Evolutionary conservation across 345 rosid species (phyloP).

Genomic region (Hypericum androsaemum): DNA sequence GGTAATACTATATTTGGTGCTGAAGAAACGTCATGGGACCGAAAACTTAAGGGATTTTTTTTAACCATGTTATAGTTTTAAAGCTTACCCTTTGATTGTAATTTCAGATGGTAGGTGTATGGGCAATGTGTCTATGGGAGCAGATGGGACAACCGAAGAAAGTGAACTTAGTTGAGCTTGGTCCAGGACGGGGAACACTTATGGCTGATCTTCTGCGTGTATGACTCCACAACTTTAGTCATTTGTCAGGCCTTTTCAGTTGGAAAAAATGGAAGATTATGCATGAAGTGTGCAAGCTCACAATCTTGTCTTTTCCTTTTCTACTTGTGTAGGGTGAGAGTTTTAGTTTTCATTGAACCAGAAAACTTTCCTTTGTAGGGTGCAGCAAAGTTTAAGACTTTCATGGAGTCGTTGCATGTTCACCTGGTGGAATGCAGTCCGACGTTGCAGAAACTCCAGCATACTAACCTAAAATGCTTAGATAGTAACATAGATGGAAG

Average conservation of each 20-base stretch:
- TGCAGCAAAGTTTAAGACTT: slow-evolving; percentile 55
- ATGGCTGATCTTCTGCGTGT: slow-evolving; percentile 91
- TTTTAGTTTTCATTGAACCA: neutral
- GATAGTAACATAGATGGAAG: slow-evolving; percentile 26
- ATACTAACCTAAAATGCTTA: slow-evolving; percentile 47
- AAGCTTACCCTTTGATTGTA: slow-evolving; percentile 8
- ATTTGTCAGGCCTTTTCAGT: slow-evolving; percentile 6
- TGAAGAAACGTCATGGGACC: neutral
- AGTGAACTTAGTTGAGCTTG: slow-evolving; percentile 82
- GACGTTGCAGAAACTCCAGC: slow-evolving; percentile 60
- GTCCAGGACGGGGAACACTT: slow-evolving; percentile 93
- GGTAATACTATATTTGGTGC: slow-evolving; percentile 29
- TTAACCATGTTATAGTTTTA: no score
- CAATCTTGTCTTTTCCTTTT: neutral
- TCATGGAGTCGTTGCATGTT: slow-evolving; percentile 65
- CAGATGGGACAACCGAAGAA: slow-evolving; percentile 75
- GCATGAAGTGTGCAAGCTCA: neutral
- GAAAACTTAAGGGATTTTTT: no score
- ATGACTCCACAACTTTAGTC: slow-evolving; percentile 19
- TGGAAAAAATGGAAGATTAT: slow-evolving; percentile 1
- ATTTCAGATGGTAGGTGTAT: slow-evolving; percentile 73
- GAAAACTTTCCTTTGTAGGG: slow-evolving; percentile 41
- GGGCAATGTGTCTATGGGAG: slow-evolving; percentile 94
- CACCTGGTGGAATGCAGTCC: slow-evolving; percentile 95
- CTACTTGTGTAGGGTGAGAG: neutral